Base-by-base conservation (phyloP, 257 asterid genomes). In the Rehmannia glutinosa region DNA sequence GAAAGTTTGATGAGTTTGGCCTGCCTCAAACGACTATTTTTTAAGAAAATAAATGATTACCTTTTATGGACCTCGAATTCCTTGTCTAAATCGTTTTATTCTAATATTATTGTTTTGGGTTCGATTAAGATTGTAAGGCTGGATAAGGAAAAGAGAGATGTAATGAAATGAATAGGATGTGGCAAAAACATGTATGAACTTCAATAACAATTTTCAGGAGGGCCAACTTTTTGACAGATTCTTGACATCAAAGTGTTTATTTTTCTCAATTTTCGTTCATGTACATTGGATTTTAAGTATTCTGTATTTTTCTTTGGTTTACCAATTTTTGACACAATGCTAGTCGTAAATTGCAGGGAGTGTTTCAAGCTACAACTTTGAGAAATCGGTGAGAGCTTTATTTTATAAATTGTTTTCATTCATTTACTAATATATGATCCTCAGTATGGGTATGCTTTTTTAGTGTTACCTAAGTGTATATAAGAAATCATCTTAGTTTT, bases 351-450 rank as follows among this genome's bases (percentile, higher is more conserved):
- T 75, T 80, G 86, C 96, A 92, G 98, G 97, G 47, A 89, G 77
- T 27, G 45, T 92, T 67, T 82, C 89, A 1, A 39, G 25, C 45
- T 67, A 77, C 71, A 80, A 78, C 70, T 70, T 89, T 66, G 95
- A 86, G 77, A 54, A 82, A 36, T 71, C 98, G 86, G 98, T 89
- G 72, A 92, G 94, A 72, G 43, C 53, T 20, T 39, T 27, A 16
- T 70, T 28, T 25, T 27, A 5, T 59, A 15, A 27, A 8, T 23
- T 54, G 3, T 61, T 24, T 51, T 33, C 6, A 7, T 66, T 20
- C 8, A 38, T 58, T 33, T 24, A 51, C 12, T 38, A 36, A 9
- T 6, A n/a, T 0, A 36, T 59, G 4, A 61, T 21, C 4, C 12
- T 32, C 15, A 57, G 1, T 19, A 11, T 25, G 32, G 35, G 46